A percentile compares a stretch with the other conserved stretches of the same genome.
These are phyloP conservation scores for Xylaria venustula DNA, from an alignment of 495 filamentous ascomycete species.

Conservation along the genomic window DNA sequence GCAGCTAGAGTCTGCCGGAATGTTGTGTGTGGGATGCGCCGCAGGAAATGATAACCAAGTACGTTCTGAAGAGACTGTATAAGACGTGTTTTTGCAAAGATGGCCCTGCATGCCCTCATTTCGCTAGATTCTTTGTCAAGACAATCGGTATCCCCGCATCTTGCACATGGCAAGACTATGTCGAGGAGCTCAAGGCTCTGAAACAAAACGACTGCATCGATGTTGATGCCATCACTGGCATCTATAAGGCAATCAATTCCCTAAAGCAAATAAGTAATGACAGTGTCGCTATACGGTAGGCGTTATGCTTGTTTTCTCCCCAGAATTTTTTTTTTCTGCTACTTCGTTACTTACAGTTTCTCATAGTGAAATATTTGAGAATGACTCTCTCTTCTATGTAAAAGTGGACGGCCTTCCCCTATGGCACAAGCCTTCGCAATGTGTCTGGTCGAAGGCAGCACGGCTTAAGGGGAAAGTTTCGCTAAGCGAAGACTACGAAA, in stretches of 20 bases:
- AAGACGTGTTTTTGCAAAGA: background rate
- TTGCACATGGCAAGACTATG: slow-evolving; percentile 12
- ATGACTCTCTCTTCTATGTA: slow-evolving; percentile 15
- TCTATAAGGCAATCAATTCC: slow-evolving; percentile 3
- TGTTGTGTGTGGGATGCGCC: slow-evolving; percentile 17
- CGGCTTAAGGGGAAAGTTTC: slow-evolving; percentile 32
- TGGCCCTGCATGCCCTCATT: background rate
- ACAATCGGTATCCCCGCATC: slow-evolving; percentile 16
- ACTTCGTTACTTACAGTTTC: background rate
- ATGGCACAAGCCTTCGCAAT: slow-evolving; percentile 34
- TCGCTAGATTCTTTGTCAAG: slow-evolving; percentile 18
- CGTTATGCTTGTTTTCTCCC: no score
- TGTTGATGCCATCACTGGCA: slow-evolving; percentile 8
- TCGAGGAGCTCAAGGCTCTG: slow-evolving; percentile 20
- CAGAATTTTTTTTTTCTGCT: no score
- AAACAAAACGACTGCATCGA: slow-evolving; percentile 1
- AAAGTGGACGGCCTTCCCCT: background rate
- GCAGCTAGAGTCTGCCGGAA: background rate
- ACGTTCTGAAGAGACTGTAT: slow-evolving; percentile 3
- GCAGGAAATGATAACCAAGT: background rate
- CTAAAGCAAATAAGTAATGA: background rate
- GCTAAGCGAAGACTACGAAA: slow-evolving; percentile 33
- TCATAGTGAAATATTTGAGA: background rate
- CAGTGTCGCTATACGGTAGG: background rate
- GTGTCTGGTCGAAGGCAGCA: slow-evolving; percentile 39